Evolutionary conservation across 768 basidiomycete species (phyloP), one percentile per base, ranked within the genome.

Genomic region (Tephrocybe sp.): DNA sequence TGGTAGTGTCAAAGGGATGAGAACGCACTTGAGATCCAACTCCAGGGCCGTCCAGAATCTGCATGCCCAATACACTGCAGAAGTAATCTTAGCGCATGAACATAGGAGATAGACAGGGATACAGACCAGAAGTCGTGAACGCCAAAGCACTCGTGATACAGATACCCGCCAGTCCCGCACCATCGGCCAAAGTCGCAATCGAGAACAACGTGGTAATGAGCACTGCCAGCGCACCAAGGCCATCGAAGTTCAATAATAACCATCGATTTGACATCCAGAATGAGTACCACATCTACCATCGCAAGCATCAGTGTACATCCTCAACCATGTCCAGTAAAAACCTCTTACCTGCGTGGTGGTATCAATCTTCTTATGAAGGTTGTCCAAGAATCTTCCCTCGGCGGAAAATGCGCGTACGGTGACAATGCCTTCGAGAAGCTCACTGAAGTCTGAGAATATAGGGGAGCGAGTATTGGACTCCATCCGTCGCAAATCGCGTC

Each of bases 221-320:
- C 7, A 93, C 86, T 1, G 84, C 80, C 40, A 84, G 49, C 23
- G 80, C 87, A 23, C 91, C 90, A 9, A 94, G 77, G 1, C 72
- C 56, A 64, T 97, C 93, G 61, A 92, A 94, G 53, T 88, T 83
- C 48, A 94, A 66, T 29, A 94, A 68, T 2, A 95, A 74, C 90
- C 88, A 92, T 42, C 91, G 73, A 57, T 90, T 92, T 8, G 82
- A 84, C 90, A 93, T 91, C 91, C 91, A 92, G 66, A 88, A 88
- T 12, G 71, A 78, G 61, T 91, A 89, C 86, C 84, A 89, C 86
- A 89, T 87, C 84, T 83, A 51, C 23, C 48, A 18, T 2, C 27
- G 27, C 27, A 29, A 29, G 21, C 38, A 7, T 52, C 29, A 42
- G 19, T 42, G 8, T n/a, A n/a, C n/a, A n/a, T n/a, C n/a, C n/a